Conservation (phyloP, 768 basidiomycete species). For the Lentinula lateritia region DNA sequence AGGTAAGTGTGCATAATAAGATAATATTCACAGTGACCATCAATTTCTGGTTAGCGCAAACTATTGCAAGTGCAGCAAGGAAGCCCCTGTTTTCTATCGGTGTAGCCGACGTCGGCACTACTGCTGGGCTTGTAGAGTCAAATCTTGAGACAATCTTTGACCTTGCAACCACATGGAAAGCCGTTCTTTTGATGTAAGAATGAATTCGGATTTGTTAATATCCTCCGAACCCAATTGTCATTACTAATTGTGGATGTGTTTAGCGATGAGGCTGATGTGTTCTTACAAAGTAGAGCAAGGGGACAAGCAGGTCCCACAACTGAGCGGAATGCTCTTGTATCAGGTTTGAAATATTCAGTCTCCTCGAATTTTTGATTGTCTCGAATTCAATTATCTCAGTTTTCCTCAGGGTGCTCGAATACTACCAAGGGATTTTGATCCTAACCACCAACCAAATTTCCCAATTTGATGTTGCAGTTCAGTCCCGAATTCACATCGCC, state of each 20-base stretch:
- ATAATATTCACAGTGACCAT: slow-evolving; percentile 14
- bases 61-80: slow-evolving; percentile 21
- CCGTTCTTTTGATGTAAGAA: slow-evolving; percentile 23
- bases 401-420: slow-evolving; percentile 31
- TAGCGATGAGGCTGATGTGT: slow-evolving; percentile 29
- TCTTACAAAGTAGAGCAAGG: slow-evolving; percentile 19
- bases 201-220: not conserved
- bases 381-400: slow-evolving; percentile 7
- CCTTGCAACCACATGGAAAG: slow-evolving; percentile 27
- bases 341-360: slow-evolving; percentile 3
- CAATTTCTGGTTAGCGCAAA: slow-evolving; percentile 16
- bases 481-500: not conserved
- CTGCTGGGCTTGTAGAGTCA: slow-evolving; percentile 17
- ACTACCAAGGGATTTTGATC: slow-evolving; percentile 29
- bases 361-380: not conserved
- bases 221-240: not conserved
- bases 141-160: slow-evolving; percentile 17
- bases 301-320: slow-evolving; percentile 12
- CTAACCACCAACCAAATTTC: slow-evolving; percentile 27
- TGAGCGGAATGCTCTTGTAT: slow-evolving; percentile 25
- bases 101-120: slow-evolving; percentile 27
- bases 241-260: too few species aligned
- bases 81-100: slow-evolving; percentile 24
- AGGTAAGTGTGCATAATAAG: slow-evolving; percentile 21
- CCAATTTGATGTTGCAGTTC: slow-evolving; percentile 16